Conservation (phyloP, 2,329 filamentous ascomycete genomes). For the Fusarium sp. region DNA sequence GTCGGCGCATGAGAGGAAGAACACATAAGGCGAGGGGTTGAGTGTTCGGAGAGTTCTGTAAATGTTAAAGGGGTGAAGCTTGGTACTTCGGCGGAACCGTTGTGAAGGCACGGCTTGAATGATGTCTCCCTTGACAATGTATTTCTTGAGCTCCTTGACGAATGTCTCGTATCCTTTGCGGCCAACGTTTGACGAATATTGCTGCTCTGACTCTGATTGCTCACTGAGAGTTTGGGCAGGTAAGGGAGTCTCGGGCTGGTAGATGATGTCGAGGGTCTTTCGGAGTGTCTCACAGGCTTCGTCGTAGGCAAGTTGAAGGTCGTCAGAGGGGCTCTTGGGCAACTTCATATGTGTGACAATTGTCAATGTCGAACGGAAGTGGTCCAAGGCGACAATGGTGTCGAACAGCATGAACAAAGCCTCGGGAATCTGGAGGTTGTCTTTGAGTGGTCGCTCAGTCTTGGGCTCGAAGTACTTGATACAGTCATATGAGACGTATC, state of each 20-base stretch:
- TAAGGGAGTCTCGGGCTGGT: slow-evolving; percentile 78
- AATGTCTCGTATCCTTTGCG: slow-evolving; percentile 89
- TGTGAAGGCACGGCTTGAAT: slow-evolving; percentile 98
- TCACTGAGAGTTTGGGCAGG: slow-evolving; percentile 71
- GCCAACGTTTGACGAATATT: slow-evolving; percentile 94
- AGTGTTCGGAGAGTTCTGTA: slow-evolving; percentile 97
- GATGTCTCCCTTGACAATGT: slow-evolving; percentile 92
- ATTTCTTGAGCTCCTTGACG: slow-evolving; percentile 85
- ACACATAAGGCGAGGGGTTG: slow-evolving; percentile 96
- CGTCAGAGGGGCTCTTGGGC: slow-evolving; percentile 61
- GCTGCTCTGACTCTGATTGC: slow-evolving; percentile 74
- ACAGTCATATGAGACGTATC: slow-evolving; percentile 97
- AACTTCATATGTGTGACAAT: slow-evolving; percentile 91
- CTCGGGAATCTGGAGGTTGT: slow-evolving; percentile 89
- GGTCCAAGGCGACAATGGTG: slow-evolving; percentile 92
- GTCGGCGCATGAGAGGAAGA: slow-evolving; percentile 90
- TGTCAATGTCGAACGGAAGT: slow-evolving; percentile 92
- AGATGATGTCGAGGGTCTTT: slow-evolving; percentile 76
- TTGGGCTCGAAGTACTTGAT: slow-evolving; percentile 98
- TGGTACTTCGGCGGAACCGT: slow-evolving; percentile 88
- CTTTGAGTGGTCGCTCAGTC: slow-evolving; percentile 88
- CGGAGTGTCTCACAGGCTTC: slow-evolving; percentile 68
- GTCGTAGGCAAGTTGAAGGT: slow-evolving; percentile 58
- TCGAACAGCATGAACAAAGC: slow-evolving; percentile 97
- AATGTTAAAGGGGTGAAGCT: slow-evolving; percentile 96